phyloP scores from a whole-genome alignment of 2,329 filamentous ascomycete genomes.

The Cercospora berteroae region DNA sequence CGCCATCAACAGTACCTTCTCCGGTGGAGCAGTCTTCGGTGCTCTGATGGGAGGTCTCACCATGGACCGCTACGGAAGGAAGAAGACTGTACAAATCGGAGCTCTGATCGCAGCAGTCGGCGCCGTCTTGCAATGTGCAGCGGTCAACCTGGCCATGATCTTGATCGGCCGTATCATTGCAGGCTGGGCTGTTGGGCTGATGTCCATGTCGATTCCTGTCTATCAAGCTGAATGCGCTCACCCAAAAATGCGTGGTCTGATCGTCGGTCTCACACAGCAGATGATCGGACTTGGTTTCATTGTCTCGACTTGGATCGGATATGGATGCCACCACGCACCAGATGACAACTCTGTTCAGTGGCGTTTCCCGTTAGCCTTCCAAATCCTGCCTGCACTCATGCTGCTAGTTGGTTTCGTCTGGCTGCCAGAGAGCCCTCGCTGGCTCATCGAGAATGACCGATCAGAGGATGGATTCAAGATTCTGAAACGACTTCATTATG shows the following conservation, averaged over 20 bases:
- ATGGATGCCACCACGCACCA: conserved; percentile 44
- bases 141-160: conserved; percentile 57
- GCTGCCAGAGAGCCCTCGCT: conserved; percentile 10
- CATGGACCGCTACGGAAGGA: conserved; percentile 61
- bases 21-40: conserved; percentile 57
- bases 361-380: conserved; percentile 48
- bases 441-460: conserved; percentile 33
- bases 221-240: conserved; percentile 64
- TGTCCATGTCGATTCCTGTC: conserved; percentile 60
- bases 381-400: conserved; percentile 46
- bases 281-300: conserved; percentile 60
- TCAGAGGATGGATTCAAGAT: conserved; percentile 22
- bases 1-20: conserved; percentile 64
- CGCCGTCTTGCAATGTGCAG: conserved; percentile 58
- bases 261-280: conserved; percentile 58
- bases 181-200: conserved; percentile 58
- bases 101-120: conserved; percentile 59
- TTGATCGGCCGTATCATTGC: conserved; percentile 59
- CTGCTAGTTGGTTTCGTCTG: conserved; percentile 42
- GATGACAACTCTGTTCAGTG: conserved; percentile 38
- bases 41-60: conserved; percentile 55
- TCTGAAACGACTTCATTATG: conserved; percentile 53
- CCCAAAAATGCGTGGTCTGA: conserved; percentile 56
- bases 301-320: conserved; percentile 54
- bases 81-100: conserved; percentile 59